Evolutionary conservation across 73 alveolate species (phyloP).

Genomic region (Diophrys appendiculata): DNA sequence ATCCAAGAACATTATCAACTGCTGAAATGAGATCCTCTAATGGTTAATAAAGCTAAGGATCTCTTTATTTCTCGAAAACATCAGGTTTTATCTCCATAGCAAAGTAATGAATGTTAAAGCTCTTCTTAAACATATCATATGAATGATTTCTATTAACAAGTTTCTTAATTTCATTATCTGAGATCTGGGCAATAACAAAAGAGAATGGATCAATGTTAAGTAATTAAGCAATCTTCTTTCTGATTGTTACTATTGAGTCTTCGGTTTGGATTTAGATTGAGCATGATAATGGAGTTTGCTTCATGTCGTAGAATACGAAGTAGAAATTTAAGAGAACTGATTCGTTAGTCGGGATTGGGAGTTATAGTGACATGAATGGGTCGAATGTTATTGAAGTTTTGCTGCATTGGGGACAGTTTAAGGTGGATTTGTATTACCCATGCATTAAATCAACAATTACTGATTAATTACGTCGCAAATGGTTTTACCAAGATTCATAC

Average conservation of each 20-base stretch:
- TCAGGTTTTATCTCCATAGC: no score
- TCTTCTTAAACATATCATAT: neutral
- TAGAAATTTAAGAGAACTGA: neutral
- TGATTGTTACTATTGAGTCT: neutral
- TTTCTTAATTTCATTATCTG: conserved; percentile 16
- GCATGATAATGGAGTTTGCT: neutral
- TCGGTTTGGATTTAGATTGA: neutral
- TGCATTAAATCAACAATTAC: conserved; percentile 92
- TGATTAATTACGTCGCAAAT: conserved; percentile 88
- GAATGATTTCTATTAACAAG: neutral
- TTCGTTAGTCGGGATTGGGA: conserved; percentile 87
- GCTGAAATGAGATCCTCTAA: no score
- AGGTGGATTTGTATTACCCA: conserved; percentile 94
- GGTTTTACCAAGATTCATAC: conserved; percentile 83
- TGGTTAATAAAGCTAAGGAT: no score
- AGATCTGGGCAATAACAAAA: conserved; percentile 31
- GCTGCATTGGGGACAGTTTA: conserved; percentile 88
- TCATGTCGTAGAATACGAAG: conserved; percentile 40
- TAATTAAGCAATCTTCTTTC: conserved; percentile 32
- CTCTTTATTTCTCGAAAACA: no score
- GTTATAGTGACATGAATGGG: conserved; percentile 89
- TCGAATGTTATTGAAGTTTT: conserved; percentile 90
- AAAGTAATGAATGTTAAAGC: neutral
- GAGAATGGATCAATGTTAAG: conserved; percentile 53
- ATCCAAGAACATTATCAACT: no score